Evolutionary conservation across 2,329 filamentous ascomycete species (phyloP).

Genomic region (Phaeosphaeria sp.): DNA sequence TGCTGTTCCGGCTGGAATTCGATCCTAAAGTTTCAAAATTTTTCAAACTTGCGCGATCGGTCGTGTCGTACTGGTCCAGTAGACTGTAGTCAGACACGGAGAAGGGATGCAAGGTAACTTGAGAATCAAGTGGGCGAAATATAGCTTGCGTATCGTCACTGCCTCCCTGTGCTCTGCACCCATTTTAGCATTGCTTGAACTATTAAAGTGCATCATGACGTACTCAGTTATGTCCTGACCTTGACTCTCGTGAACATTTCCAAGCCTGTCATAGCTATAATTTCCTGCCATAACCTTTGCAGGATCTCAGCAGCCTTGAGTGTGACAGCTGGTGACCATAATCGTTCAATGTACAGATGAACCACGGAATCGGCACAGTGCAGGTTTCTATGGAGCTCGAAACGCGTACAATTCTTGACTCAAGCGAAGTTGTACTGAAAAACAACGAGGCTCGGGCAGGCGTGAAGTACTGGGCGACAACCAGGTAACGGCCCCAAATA

Average conservation of each 20-base stretch:
- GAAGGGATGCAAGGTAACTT: conserved; percentile 4
- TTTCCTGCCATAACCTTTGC: background rate
- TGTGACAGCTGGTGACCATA: background rate
- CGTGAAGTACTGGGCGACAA: background rate
- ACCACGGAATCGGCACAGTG: background rate
- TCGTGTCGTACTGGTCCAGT: conserved; percentile 7
- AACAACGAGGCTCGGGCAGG: background rate
- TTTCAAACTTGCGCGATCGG: conserved; percentile 17
- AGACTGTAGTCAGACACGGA: conserved; percentile 3
- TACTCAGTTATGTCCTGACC: conserved; percentile 20
- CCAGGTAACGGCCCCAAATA: background rate
- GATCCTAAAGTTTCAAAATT: conserved; percentile 25
- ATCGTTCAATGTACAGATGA: background rate
- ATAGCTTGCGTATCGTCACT: background rate
- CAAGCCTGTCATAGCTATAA: background rate
- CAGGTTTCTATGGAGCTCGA: background rate
- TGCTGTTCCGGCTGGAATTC: conserved; percentile 14
- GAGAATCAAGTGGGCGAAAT: conserved; percentile 1
- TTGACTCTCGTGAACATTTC: background rate
- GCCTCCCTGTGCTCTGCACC: background rate
- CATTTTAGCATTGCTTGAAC: background rate
- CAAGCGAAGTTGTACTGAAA: too few species aligned
- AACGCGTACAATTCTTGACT: too few species aligned
- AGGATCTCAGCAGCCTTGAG: too few species aligned
- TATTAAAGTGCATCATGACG: background rate